Evolutionary conservation across 225 moss, liverwort and hornwort species (phyloP), one percentile per base, ranked within the genome.

Genomic region (Rhytidiadelphus loreus): DNA sequence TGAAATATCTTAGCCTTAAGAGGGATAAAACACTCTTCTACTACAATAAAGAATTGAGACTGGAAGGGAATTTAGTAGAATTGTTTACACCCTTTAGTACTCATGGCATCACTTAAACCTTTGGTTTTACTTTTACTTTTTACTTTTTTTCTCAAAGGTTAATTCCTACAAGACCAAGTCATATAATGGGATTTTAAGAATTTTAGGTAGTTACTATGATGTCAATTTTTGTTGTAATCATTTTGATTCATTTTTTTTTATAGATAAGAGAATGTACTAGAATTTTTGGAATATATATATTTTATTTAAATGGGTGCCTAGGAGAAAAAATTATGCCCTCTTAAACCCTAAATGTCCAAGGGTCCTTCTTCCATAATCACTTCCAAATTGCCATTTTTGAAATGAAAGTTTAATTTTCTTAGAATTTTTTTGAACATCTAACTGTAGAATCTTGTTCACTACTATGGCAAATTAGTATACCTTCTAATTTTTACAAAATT

Each of bases 401-500:
- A 70, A 41, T 70, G 25, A 13, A 70, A 41, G 12, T n/a, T 22
- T 7, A n/a, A 13, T 24, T 13, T 37, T n/a, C 18, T 2, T 22
- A 11, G 20, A 2, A 30, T 68, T 22, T n/a, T 9, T 22, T n/a
- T 11, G 0, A 68, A 69, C 4, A 24, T 70, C 41, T 41, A 70
- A 5, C 0, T 7, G 0, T 4, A 70, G 3, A 41, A 41, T 70
- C 8, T 70, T 14, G 3, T 14, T 41, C 8, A 14, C 5, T 1
- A 8, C 6, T 39, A 24, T 69, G n/a, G n/a, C 22, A n/a, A 68
- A 22, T 68, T n/a, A 68, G 22, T 22, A 7, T 39, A 69, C 1
- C 4, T 1, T 69, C 13, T 0, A 22, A n/a, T 22, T 7, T 68
- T 39, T 4, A n/a, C 0, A 13, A 2, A 23, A 12, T 39, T 23